Evolutionary conservation across 139 green algal species (phyloP), one percentile per base, ranked within the genome.

Genomic region (Haematococcus sp.): DNA sequence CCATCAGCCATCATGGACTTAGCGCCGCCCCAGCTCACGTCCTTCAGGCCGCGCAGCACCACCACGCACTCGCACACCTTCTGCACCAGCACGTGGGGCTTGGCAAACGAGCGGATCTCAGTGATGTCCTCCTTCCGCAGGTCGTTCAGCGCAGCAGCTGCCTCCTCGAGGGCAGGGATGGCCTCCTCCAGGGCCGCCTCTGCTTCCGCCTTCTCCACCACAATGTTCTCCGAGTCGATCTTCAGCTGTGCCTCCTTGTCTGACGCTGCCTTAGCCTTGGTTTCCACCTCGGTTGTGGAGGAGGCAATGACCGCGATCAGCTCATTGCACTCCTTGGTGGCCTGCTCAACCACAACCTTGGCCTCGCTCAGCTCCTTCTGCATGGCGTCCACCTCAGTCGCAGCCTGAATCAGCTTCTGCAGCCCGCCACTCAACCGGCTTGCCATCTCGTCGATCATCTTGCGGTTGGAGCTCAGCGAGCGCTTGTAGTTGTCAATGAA

Each of bases 51-150:
- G 31, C 87, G 79, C 69, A 97, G 76, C 73, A 96, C 90, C 16
- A 95, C 90, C 55, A 97, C 92, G 74, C 89, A 95, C 79, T 97
- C 92, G 73, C 88, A 94, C 49, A 97, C 89, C 82, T 93, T 91
- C 77, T 95, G 91, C 58, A 97, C 91, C 27, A 90, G 72, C 23
- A 91, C 75, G 73, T 92, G 88, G n/a, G 92, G 92, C 77, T 97
- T 97, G 28, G 90, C 85, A 76, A 94, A 97, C 33, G 89, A 94
- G 3, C 88, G 74, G 49, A 97, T 94, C 79, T 96, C 91, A 0
- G 88, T 96, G 79, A 97, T 97, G 68, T 97, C 90, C 60, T 97
- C 91, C 84, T 88, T 93, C 66, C 93, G 92, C 49, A 97, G 71
- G 70, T 94, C 91, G 46, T 90, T 86, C 68, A 97, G 81, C 23